Evolutionary conservation across 2,329 filamentous ascomycete species (phyloP).

Genomic region (Colletotrichum kahawae): DNA sequence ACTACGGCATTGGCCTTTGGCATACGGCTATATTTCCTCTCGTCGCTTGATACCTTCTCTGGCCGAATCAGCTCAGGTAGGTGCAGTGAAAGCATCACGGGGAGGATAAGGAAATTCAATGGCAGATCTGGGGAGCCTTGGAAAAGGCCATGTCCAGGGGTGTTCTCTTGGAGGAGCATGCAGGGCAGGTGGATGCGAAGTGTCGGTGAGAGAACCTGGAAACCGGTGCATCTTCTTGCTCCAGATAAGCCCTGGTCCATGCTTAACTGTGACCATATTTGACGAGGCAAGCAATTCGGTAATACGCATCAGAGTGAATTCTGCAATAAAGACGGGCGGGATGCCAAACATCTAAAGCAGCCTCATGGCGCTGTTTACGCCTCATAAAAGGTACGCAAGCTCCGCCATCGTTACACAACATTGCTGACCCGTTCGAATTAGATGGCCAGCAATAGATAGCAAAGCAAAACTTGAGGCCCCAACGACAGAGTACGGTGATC

Average conservation of each 20-base stretch:
- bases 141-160: background rate
- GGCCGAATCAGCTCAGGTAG: background rate
- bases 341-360: background rate
- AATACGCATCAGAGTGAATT: background rate
- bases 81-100: background rate
- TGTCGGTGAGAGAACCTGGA: conserved; percentile 9
- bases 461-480: background rate
- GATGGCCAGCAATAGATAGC: background rate
- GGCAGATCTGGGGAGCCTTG: background rate
- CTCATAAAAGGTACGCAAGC: background rate
- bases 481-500: background rate
- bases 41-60: background rate
- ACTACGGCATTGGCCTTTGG: background rate
- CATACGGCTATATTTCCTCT: background rate
- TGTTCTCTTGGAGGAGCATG: background rate
- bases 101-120: background rate
- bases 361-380: background rate
- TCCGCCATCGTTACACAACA: background rate
- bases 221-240: background rate
- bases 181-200: conserved; percentile 1
- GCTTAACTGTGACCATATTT: background rate
- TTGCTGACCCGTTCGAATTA: background rate
- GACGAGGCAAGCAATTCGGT: background rate
- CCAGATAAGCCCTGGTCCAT: background rate
- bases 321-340: background rate